Base-by-base conservation (phyloP, 2,329 filamentous ascomycete genomes). In the Alternaria gaisen region DNA sequence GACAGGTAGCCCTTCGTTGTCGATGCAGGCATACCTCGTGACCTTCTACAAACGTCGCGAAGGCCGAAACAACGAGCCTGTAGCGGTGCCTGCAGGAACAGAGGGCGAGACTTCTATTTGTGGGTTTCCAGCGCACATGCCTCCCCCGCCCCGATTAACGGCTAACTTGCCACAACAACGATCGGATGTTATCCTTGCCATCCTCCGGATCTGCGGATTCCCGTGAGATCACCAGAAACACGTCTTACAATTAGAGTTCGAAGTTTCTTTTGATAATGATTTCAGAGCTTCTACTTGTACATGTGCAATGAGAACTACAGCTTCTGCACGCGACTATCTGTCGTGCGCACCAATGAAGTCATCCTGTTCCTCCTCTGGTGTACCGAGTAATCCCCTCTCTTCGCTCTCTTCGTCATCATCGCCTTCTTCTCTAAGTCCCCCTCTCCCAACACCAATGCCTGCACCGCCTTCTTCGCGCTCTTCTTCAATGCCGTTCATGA, bases 401-500 rank as follows among this genome's bases (percentile, higher is more conserved):
- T 81, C 80, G 52, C 75, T 76, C 10, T 67, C 69, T n/a, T 70
- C 78, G 7, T 67, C 74, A 3, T 54, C 56, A 8, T 57, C 53
- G 12, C 53, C 66, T 11, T 74, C 74, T 5, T 80, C 77, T 20
- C 80, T 73, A 44, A 80, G 51, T 4, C 72, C 75, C 1, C 78
- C 76, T 42, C 70, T 60, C 10, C 67, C 57, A 16, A 63, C 58
- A 16, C 68, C 76, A 20, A 63, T 41, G 7, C 69, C 91, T 6
- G 64, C 66, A 10, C 66, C 68, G 16, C 65, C 72, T 20, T 72
- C 76, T 48, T 76, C 74, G 18, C 52, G 40, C 47, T 70, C 76
- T 47, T 77, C 75, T 12, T 76, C 75, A 63, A 73, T 70, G 9
- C 73, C 92, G 74, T 97, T 93, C 46, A 98, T 83, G 40, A 98